Base-by-base conservation (phyloP, 306 rosid species). In the Cucumis hystrix region DNA sequence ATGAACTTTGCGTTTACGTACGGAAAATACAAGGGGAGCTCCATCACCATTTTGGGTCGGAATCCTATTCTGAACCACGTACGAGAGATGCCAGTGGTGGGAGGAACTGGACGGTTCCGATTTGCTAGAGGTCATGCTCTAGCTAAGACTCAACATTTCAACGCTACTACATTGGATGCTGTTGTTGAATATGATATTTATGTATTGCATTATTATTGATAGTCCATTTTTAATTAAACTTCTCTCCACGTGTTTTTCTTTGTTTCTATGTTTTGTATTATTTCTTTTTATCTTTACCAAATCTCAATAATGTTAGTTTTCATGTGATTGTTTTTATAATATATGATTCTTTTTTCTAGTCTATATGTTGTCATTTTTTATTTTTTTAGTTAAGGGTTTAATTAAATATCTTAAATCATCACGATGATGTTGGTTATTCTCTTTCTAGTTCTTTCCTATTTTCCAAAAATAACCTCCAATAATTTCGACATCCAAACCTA, bases 31-130 rank as follows among this genome's bases (percentile, higher is more conserved):
- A 91, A 86, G 28, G 97, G 97, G 0, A 93, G 98, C 80, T 88
- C 87, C 10, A 69, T 91, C 78, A 88, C 92, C 0, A 76, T 91
- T 17, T 63, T 91, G 14, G 98, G 98, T 5, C 84, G 96, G 83
- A 91, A 93, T 71, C 83, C 82, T 0, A 79, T 89, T 7, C 79
- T 77, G 70, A 6, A 83, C 4, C 65, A 75, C 62, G 81, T 80
- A 9, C 85, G 97, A 52, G 96, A 93, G 81, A 86, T 93, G 98
- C 97, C 96, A 10, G 90, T 89, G 51, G 84, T 91, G 13, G 97
- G 95, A 30, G 97, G 98, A 0, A 88, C 89, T 56, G 95, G 98
- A 0, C 82, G 88, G 9, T 93, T 93, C 81, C 74, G 92, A 47
- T 88, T 93, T 74, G 92, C 97, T 0, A 84, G 89, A 10, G 97